A percentile compares a stretch with the other conserved stretches of the same genome.
Evolutionary conservation across 1,284 basidiomycete genomes (phyloP).

Genomic region (Sanghuangporus weigelae): DNA sequence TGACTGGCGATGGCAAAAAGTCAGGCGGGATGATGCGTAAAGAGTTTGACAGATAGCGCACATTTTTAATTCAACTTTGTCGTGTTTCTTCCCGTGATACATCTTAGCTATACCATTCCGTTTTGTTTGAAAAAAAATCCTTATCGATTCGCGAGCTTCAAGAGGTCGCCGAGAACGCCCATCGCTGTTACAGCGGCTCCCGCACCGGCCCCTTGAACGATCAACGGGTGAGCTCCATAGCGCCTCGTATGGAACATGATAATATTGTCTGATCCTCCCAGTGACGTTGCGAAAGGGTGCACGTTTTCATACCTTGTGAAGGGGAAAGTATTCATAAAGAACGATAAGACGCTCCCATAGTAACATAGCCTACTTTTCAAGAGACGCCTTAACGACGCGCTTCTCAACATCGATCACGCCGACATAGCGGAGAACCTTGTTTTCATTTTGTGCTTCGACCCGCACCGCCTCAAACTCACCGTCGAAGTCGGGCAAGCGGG

Average conservation of each 20-base stretch:
- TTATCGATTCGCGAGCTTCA: constrained; percentile 44
- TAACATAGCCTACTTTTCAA: constrained; percentile 64
- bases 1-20: no score
- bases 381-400: constrained; percentile 76
- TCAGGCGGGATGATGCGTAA: no score
- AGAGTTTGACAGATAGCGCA: no score
- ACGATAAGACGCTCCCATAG: background rate
- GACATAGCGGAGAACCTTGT: constrained; percentile 87
- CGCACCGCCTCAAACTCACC: constrained; percentile 73
- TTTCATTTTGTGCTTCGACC: constrained; percentile 70
- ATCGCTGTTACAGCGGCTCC: constrained; percentile 98
- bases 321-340: constrained; percentile 2
- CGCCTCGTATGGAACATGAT: constrained; percentile 95
- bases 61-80: no score
- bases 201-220: constrained; percentile 93
- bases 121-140: background rate
- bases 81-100: background rate
- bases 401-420: constrained; percentile 85
- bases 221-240: constrained; percentile 79
- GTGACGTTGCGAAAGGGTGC: constrained; percentile 93
- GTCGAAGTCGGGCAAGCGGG: constrained; percentile 81
- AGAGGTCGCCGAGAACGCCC: constrained; percentile 85
- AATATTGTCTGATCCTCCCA: constrained; percentile 97
- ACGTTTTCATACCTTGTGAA: constrained; percentile 70
- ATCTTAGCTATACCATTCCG: background rate